Evolutionary conservation across 2,329 filamentous ascomycete genomes (phyloP), one percentile per base, ranked within the genome.

Genomic region (Claviceps fusiformis): DNA sequence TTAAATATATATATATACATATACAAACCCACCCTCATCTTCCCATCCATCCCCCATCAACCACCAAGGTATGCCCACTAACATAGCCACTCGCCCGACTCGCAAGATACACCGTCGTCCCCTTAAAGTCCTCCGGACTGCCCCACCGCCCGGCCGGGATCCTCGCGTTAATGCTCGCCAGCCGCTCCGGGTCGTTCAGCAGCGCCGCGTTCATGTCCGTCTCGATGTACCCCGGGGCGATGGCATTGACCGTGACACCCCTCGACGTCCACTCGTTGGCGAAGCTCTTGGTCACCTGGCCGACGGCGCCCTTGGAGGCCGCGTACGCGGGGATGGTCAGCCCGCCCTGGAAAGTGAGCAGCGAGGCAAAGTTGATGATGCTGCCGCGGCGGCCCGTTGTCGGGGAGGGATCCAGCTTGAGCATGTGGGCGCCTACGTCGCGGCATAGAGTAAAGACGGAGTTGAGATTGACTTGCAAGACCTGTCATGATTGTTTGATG

Each of bases 131-230:
- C 31, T 95, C 89, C 0, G 89, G 86, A 11, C 68, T 76, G 0
- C 89, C 90, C 89, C 90, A 95, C 61, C 89, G 74, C 0, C 86
- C 89, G 0, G 87, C 88, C 0, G 90, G 90, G 63, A 95, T 95
- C 55, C 89, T 75, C 39, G 81, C 82, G 64, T 87, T 78, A 62
- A 95, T 95, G 63, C 85, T 85, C 59, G 76, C 80, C 57, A 86
- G 77, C 41, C 90, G 74, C 61, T 78, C 80, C 63, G 79, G 70
- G 68, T 95, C 83, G 52, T 83, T 79, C 47, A 95, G 80, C 64
- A 96, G 70, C 3, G 89, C 90, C 60, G 77, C 79, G 68, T 95
- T 96, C 91, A 95, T 95, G 58, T 95, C 90, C n/a, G 90, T 95
- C 52, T 81, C 87, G 62, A 95, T 88, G 69, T 95, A 95, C 0